Evolutionary conservation across 495 filamentous ascomycete genomes (phyloP).

Genomic region (Xylaria curta): DNA sequence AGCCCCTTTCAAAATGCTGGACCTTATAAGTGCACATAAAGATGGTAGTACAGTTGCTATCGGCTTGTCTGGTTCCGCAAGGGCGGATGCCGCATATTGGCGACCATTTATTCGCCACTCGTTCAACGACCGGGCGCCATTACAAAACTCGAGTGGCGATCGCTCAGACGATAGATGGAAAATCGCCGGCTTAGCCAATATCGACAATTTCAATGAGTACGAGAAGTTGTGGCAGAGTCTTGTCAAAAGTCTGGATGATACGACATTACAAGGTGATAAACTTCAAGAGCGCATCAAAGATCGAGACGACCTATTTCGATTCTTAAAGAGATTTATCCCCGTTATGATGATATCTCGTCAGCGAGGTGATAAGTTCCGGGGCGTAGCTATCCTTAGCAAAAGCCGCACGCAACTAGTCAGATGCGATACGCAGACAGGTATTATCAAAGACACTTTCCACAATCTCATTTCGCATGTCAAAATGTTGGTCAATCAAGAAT

Average conservation of each 20-base stretch:
- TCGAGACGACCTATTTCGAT: background rate
- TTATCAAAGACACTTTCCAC: background rate
- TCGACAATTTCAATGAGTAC: background rate
- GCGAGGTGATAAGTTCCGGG: background rate
- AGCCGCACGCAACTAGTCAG: background rate
- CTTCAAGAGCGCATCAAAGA: background rate
- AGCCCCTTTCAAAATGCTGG: background rate
- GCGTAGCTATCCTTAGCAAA: background rate
- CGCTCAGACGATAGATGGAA: no score
- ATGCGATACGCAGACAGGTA: background rate
- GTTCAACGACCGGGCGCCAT: background rate
- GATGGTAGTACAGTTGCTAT: background rate
- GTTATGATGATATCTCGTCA: background rate
- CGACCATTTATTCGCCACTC: background rate
- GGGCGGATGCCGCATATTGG: background rate
- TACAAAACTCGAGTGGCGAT: no score
- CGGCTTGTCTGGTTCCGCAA: background rate
- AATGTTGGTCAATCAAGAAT: background rate
- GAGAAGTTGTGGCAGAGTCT: background rate
- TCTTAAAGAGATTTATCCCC: background rate
- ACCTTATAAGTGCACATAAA: background rate
- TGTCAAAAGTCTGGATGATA: background rate
- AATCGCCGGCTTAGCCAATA: background rate
- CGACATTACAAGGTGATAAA: background rate
- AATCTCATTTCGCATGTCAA: background rate